phyloP scores from a whole-genome alignment of 768 basidiomycete genomes.

The Lactarius psammicola region DNA sequence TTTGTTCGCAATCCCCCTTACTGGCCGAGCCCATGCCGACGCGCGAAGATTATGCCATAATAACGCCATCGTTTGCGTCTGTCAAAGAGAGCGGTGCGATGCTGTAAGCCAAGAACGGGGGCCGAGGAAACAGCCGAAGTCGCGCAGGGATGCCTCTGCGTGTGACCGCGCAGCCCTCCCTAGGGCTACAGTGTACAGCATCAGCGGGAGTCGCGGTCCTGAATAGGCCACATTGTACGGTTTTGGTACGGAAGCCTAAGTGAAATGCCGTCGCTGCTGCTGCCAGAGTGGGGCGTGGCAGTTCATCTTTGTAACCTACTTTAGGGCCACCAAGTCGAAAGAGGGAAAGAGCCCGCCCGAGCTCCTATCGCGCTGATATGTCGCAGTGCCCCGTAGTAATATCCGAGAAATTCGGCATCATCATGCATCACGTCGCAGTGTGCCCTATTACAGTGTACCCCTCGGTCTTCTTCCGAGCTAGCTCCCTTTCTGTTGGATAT shows the following conservation, averaged over 20 bases:
- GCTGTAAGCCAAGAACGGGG: neutral
- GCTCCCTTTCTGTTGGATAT: neutral
- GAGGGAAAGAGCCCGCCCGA: neutral
- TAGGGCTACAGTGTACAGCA: neutral
- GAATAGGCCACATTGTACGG: neutral
- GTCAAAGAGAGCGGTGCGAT: neutral
- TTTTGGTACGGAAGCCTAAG: neutral
- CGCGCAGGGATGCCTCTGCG: neutral
- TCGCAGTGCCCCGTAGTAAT: neutral
- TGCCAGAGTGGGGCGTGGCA: neutral
- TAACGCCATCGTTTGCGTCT: neutral
- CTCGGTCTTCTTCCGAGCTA: neutral
- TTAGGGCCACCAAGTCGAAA: neutral
- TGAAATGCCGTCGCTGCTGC: neutral
- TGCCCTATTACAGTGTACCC: neutral
- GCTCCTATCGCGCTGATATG: neutral
- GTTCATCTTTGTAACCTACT: neutral
- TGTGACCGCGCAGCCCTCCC: neutral
- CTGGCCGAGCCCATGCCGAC: neutral
- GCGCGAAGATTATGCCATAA: neutral
- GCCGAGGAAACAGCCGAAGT: neutral
- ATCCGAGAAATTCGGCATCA: neutral
- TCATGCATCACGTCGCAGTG: neutral
- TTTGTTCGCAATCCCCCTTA: neutral
- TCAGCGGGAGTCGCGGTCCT: neutral